phyloP scores from a whole-genome alignment of 2,329 filamentous ascomycete species.

The Botrytis galanthina region DNA sequence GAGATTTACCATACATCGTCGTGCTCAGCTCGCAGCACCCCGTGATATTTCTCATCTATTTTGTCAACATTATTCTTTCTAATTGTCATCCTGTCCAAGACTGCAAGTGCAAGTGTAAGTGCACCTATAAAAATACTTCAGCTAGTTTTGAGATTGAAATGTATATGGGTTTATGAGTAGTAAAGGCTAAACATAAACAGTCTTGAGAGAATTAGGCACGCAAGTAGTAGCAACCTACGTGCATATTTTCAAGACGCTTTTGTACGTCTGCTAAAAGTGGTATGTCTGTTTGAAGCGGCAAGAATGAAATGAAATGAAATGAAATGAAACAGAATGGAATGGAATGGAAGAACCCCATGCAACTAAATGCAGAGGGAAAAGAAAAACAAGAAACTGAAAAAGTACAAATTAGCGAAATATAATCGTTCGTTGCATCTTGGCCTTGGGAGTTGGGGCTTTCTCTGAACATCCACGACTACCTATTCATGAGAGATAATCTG shows the following conservation, averaged over 20 bases:
- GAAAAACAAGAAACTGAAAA: neutral
- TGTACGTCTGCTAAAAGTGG: neutral
- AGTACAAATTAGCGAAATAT: neutral
- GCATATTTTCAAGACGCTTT: neutral
- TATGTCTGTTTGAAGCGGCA: neutral
- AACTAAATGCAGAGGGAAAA: accelerated
- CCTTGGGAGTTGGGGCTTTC: neutral
- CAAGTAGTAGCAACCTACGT: neutral
- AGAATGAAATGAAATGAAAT: too few relatives aligned
- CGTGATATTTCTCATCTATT: accelerated
- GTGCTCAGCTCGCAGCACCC: neutral
- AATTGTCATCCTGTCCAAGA: neutral
- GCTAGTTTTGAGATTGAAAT: neutral
- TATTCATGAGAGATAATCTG: neutral
- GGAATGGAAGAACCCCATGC: neutral
- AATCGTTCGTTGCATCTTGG: neutral
- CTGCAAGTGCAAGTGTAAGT: neutral
- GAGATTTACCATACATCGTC: neutral
- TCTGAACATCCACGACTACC: neutral
- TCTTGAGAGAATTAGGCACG: accelerated
- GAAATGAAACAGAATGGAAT: too few relatives aligned
- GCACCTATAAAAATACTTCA: neutral
- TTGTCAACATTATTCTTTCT: neutral
- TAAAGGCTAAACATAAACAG: neutral
- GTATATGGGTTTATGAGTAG: neutral